These are phyloP conservation scores for Leptosphaerulina australis DNA, from an alignment of 2,329 filamentous ascomycete species.

Conservation along the genomic window DNA sequence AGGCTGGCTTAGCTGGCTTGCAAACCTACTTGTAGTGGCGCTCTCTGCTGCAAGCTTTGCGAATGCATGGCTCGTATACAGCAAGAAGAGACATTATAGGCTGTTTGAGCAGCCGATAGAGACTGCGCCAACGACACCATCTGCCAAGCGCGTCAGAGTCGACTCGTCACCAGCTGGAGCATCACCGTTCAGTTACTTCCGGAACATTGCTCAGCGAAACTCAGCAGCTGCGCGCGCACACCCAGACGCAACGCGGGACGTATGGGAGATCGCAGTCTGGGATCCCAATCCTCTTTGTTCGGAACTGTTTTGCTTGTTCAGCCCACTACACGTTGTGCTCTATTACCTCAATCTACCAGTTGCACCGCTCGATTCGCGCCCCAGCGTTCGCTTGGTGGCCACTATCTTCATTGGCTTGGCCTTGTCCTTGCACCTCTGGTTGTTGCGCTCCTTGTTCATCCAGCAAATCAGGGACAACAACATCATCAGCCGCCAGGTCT, in stretches of 20 bases:
- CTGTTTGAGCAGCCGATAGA: constrained; percentile 90
- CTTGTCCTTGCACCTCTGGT: constrained; percentile 76
- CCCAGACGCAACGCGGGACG: constrained; percentile 79
- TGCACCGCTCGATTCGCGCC: constrained; percentile 73
- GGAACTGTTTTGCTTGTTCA: constrained; percentile 86
- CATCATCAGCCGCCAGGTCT: constrained; percentile 86
- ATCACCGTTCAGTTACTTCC: constrained; percentile 78
- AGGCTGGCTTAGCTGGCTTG: constrained; percentile 71
- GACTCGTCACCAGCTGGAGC: constrained; percentile 79
- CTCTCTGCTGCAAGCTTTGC: constrained; percentile 69
- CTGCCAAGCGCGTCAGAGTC: constrained; percentile 85
- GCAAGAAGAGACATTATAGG: constrained; percentile 82
- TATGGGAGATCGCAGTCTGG: constrained; percentile 95
- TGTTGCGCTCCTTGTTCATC: constrained; percentile 74
- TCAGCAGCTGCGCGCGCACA: constrained; percentile 83
- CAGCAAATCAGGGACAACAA: constrained; percentile 85
- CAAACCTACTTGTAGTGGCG: constrained; percentile 71
- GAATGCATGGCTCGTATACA: constrained; percentile 84
- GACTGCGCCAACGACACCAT: constrained; percentile 75
- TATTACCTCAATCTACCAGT: constrained; percentile 89
- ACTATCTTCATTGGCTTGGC: constrained; percentile 77
- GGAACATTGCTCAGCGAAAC: constrained; percentile 66
- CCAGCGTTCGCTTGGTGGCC: constrained; percentile 84
- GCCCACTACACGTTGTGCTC: constrained; percentile 87
- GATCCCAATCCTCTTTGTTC: constrained; percentile 86